Evolutionary conservation across 2,329 filamentous ascomycete genomes (phyloP).

Genomic region (Akanthomyces lecanii): DNA sequence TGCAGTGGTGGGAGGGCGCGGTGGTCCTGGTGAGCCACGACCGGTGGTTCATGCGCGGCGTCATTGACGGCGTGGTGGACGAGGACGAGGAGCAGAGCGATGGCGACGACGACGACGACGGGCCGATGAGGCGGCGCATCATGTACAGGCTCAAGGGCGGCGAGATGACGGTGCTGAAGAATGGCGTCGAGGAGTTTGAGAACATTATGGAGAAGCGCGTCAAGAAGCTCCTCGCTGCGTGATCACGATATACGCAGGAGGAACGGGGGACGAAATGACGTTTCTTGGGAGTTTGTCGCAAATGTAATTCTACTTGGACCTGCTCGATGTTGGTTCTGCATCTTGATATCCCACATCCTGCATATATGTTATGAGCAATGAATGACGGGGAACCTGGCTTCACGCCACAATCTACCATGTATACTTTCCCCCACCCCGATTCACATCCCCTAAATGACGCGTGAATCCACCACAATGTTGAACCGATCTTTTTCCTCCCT

Average conservation of each 20-base stretch:
- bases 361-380: neutral
- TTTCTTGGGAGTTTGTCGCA: neutral
- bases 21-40: conserved; percentile 78
- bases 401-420: neutral
- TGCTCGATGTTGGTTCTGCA: neutral
- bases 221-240: conserved; percentile 34
- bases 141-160: conserved; percentile 60
- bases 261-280: no score
- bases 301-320: neutral
- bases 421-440: neutral
- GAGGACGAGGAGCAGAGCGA: conserved; percentile 38
- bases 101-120: conserved; percentile 34
- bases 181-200: conserved; percentile 64
- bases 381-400: neutral
- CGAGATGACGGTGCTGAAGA: conserved; percentile 49
- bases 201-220: conserved; percentile 57
- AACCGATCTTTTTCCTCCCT: conserved; percentile 42
- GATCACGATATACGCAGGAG: neutral
- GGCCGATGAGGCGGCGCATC: conserved; percentile 43
- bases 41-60: conserved; percentile 72
- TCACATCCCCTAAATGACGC: neutral
- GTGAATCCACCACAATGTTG: conserved; percentile 40
- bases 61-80: conserved; percentile 58
- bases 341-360: neutral
- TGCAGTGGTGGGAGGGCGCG: conserved; percentile 67